Conservation (phyloP, 2,329 filamentous ascomycete genomes). For the Cercospora brassicicola region DNA sequence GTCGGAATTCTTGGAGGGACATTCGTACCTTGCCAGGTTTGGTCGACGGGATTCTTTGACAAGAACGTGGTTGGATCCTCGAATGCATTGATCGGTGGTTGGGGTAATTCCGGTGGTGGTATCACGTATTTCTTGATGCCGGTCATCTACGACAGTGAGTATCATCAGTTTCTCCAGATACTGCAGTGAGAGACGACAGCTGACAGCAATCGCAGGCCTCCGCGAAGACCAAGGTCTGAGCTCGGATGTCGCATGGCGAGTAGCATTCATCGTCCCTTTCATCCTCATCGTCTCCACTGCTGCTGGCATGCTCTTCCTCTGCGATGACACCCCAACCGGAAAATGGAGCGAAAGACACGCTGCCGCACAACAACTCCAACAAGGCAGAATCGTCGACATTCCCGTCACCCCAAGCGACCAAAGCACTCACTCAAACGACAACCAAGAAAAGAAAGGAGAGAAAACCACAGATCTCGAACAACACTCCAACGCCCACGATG, state of each 20-base stretch:
- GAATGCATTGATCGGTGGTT: constrained; percentile 78
- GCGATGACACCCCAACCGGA: constrained; percentile 78
- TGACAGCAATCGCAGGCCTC: constrained; percentile 47
- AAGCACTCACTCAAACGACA: constrained; percentile 47
- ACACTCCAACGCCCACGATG: constrained; percentile 36
- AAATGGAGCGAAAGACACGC: constrained; percentile 71
- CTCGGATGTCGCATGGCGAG: constrained; percentile 72
- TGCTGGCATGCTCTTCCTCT: constrained; percentile 68
- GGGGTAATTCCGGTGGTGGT: constrained; percentile 83
- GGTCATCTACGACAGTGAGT: constrained; percentile 69
- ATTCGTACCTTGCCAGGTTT: constrained; percentile 85
- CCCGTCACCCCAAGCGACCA: constrained; percentile 36
- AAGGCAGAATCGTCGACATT: constrained; percentile 36
- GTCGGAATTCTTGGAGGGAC: constrained; percentile 74
- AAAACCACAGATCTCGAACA: neutral
- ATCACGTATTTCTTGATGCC: constrained; percentile 95
- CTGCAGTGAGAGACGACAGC: neutral
- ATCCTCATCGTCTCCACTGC: constrained; percentile 69
- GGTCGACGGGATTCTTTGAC: constrained; percentile 89
- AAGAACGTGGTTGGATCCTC: constrained; percentile 87
- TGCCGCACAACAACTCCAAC: constrained; percentile 54
- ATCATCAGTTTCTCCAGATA: neutral
- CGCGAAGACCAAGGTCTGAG: constrained; percentile 60
- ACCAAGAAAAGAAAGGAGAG: constrained; percentile 49
- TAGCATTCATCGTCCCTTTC: constrained; percentile 81